Percentiles rank a stretch among this genome's conserved stretches.
phyloP scores from a whole-genome alignment of 805 yeast species.

The Priceomyces haplophilus region DNA sequence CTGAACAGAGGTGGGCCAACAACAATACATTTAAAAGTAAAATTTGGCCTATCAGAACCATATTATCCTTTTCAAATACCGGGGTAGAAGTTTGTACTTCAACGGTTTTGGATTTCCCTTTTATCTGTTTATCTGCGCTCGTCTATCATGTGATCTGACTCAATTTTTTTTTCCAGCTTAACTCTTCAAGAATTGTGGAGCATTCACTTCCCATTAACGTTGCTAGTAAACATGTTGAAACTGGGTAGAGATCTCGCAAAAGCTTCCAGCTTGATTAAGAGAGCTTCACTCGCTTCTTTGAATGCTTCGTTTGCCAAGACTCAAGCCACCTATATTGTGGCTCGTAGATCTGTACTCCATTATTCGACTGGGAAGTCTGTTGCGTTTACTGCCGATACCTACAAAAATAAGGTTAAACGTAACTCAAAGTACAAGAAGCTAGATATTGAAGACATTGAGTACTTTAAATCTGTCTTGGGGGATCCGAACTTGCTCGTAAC shows the following conservation, averaged over 20 bases:
- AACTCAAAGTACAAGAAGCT: constrained; percentile 50
- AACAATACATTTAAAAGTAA: background rate
- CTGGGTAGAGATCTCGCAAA: background rate
- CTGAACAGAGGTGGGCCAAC: background rate
- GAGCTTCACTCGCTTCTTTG: background rate
- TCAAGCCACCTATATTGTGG: background rate
- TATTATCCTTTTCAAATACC: background rate
- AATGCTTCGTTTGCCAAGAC: background rate
- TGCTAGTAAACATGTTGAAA: background rate
- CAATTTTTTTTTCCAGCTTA: background rate
- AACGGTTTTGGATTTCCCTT: background rate
- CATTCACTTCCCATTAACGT: background rate
- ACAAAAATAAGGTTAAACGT: constrained; percentile 55
- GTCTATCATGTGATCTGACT: background rate
- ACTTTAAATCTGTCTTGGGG: constrained; percentile 59
- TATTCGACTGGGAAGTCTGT: constrained; percentile 19
- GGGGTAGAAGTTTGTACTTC: background rate
- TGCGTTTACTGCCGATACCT: constrained; percentile 67
- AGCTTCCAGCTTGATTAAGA: background rate
- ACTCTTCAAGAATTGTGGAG: background rate
- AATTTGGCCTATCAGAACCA: background rate
- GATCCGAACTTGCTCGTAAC: constrained; percentile 48
- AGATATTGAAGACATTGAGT: constrained; percentile 52
- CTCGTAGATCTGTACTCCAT: background rate
- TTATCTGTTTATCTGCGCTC: background rate